Percentiles rank a stretch among this genome's conserved stretches.
Conservation (phyloP, 192 early-diverging fungal genomes). For the Umbelopsis vinacea region DNA sequence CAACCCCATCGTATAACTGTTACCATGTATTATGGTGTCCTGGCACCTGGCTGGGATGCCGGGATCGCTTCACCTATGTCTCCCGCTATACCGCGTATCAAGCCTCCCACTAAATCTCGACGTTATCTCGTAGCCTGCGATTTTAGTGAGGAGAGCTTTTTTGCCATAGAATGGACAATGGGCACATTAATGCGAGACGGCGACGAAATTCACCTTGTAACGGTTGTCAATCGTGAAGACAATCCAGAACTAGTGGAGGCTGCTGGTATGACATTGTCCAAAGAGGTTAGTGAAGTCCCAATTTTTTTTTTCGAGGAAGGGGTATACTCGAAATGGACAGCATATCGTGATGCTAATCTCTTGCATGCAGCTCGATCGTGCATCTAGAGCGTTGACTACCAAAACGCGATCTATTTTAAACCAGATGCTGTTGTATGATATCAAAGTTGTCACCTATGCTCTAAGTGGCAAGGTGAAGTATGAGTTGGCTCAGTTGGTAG, state of each 20-base stretch:
- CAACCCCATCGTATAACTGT: conserved; percentile 16
- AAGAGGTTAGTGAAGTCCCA: conserved; percentile 25
- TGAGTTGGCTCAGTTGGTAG: conserved; percentile 36
- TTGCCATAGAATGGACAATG: conserved; percentile 57
- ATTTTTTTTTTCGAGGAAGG: not conserved
- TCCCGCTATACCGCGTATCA: conserved; percentile 4
- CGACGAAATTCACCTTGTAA: conserved; percentile 50
- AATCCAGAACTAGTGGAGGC: conserved; percentile 29
- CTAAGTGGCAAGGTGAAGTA: conserved; percentile 36
- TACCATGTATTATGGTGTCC: conserved; percentile 29
- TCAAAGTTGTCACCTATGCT: conserved; percentile 33
- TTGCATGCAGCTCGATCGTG: conserved; percentile 26
- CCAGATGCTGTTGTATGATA: conserved; percentile 43
- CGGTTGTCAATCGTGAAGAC: conserved; percentile 51
- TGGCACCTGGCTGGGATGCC: not conserved
- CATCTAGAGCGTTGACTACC: conserved; percentile 20
- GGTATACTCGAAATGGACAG: not conserved
- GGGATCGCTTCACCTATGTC: not conserved
- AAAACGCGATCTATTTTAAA: conserved; percentile 30
- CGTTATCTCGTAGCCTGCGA: conserved; percentile 53
- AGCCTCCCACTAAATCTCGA: conserved; percentile 22
- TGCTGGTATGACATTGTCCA: conserved; percentile 23
- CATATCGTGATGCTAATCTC: not conserved
- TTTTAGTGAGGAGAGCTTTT: conserved; percentile 55
- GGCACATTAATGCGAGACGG: conserved; percentile 53